Evolutionary conservation across 768 basidiomycete species (phyloP).

Genomic region (Macrolepiota fuliginosa): DNA sequence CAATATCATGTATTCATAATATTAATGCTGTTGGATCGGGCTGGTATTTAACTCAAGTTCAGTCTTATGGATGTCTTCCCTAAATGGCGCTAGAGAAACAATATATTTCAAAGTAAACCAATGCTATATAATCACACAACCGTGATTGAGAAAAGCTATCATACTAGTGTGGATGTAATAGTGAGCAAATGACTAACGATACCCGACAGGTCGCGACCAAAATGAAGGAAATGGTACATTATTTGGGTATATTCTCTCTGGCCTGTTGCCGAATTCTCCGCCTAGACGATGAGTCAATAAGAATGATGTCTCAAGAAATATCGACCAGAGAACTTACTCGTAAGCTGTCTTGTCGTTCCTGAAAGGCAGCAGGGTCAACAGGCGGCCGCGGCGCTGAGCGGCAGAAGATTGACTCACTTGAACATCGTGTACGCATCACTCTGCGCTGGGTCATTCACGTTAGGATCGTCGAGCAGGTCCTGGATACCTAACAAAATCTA

Average conservation of each 20-base stretch:
- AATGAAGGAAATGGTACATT: constrained; percentile 18
- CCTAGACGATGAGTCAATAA: constrained; percentile 36
- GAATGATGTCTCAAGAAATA: background rate
- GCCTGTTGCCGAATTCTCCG: constrained; percentile 84
- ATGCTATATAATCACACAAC: background rate
- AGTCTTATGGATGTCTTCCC: background rate
- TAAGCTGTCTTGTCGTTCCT: constrained; percentile 95
- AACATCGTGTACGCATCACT: constrained; percentile 99
- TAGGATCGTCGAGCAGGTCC: constrained; percentile 92
- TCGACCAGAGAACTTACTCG: constrained; percentile 56
- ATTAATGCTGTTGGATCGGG: background rate
- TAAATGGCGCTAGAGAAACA: background rate
- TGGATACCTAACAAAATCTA: constrained; percentile 96
- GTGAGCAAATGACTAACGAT: background rate
- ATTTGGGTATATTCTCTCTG: constrained; percentile 87
- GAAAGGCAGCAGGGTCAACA: background rate
- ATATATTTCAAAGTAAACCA: background rate
- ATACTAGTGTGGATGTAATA: background rate
- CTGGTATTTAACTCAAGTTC: background rate
- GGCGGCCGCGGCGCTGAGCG: background rate
- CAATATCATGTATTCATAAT: background rate
- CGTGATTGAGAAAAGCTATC: background rate
- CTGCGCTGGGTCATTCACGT: constrained; percentile 96
- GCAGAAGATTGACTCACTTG: constrained; percentile 62
- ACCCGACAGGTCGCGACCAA: background rate